These are phyloP conservation scores for Coelastrella sp. DNA, from an alignment of 139 green algal species.

Conservation along the genomic window DNA sequence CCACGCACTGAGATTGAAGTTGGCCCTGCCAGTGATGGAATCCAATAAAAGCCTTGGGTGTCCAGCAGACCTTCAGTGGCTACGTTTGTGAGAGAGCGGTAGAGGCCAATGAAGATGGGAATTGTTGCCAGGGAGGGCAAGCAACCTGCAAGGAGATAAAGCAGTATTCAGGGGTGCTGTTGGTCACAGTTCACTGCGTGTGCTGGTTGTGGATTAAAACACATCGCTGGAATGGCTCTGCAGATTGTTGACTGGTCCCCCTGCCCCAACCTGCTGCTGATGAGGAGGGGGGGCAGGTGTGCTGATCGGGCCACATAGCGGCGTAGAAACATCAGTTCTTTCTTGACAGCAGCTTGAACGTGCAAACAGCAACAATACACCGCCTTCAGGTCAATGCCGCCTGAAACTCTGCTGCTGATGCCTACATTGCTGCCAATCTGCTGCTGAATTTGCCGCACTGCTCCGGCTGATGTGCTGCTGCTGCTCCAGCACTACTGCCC, in stretches of 20 bases:
- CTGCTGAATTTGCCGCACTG: background rate
- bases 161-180: too few species aligned
- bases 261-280: too few species aligned
- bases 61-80: conserved; percentile 66
- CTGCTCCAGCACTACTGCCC: background rate
- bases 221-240: too few species aligned
- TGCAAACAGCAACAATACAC: too few species aligned
- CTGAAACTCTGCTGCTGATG: background rate
- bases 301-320: too few species aligned
- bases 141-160: conserved; percentile 69
- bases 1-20: conserved; percentile 58
- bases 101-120: conserved; percentile 94
- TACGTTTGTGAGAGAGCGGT: conserved; percentile 78
- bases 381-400: too few species aligned
- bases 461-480: background rate
- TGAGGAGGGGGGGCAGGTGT: too few species aligned
- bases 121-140: conserved; percentile 92
- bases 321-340: too few species aligned
- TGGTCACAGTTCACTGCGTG: too few species aligned
- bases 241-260: too few species aligned
- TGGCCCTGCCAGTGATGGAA: conserved; percentile 81
- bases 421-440: background rate
- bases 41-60: conserved; percentile 90
- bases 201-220: too few species aligned
- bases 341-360: too few species aligned